Percentiles rank a stretch among this genome's conserved stretches.
These are phyloP conservation scores for Collybiopsis luxurians DNA, from an alignment of 768 basidiomycete species.

Conservation along the genomic window DNA sequence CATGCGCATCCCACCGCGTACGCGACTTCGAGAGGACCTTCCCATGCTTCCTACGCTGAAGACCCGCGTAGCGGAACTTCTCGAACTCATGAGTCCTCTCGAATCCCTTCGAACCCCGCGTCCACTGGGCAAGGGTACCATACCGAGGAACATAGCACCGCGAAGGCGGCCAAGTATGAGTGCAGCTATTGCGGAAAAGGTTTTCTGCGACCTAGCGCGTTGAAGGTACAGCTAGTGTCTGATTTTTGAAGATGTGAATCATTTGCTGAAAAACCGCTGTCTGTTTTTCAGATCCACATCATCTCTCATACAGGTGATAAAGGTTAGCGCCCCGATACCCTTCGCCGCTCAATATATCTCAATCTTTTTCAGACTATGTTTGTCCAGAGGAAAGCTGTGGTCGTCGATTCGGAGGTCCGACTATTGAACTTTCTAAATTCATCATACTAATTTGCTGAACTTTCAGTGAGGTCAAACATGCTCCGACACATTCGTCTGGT, in stretches of 20 bases:
- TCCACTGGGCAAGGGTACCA: neutral
- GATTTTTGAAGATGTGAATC: neutral
- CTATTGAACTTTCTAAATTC: too few relatives aligned
- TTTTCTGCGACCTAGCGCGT: conserved; percentile 55
- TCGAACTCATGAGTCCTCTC: neutral
- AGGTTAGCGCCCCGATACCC: conserved; percentile 32
- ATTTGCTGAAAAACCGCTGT: neutral
- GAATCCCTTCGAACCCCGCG: neutral
- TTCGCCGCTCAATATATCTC: too few relatives aligned
- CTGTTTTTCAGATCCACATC: conserved; percentile 44
- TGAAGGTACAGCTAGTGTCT: conserved; percentile 38
- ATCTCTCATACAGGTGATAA: conserved; percentile 60
- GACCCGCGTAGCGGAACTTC: neutral
- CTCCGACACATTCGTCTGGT: conserved; percentile 56
- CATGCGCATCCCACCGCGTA: neutral
- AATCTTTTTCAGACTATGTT: conserved; percentile 42
- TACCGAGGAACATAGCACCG: neutral
- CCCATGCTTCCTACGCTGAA: neutral
- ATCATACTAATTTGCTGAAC: too few relatives aligned
- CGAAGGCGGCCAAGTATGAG: conserved; percentile 36
- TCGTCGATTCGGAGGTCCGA: conserved; percentile 48
- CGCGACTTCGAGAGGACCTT: neutral
- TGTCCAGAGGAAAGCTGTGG: conserved; percentile 54
- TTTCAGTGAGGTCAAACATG: conserved; percentile 37
- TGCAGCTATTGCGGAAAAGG: conserved; percentile 54